Percentiles rank a stretch among this genome's conserved stretches.
phyloP scores from a whole-genome alignment of 202 grass and related monocot genomes.

The Elaeis oleifera region DNA sequence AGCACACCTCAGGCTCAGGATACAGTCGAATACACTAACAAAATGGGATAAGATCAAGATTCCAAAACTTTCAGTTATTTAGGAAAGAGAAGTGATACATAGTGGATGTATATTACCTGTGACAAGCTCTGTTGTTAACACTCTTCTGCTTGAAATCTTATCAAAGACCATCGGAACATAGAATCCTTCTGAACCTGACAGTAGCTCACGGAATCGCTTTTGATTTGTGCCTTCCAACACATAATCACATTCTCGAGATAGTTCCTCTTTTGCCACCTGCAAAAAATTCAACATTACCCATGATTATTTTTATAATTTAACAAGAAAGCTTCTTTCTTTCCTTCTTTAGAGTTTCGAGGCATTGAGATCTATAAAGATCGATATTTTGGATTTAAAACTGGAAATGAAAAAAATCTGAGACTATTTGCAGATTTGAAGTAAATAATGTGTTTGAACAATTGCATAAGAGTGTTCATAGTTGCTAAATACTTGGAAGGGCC shows the following conservation, averaged over 20 bases:
- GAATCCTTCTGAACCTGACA: constrained; percentile 56
- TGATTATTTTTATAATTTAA: constrained; percentile 10
- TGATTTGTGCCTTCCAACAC: constrained; percentile 79
- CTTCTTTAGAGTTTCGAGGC: too few relatives aligned
- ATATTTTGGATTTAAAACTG: too few relatives aligned
- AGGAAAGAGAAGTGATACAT: not conserved
- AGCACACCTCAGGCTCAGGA: too few relatives aligned
- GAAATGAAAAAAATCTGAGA: too few relatives aligned
- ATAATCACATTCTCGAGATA: constrained; percentile 93
- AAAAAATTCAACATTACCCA: constrained; percentile 9
- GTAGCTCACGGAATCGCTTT: constrained; percentile 65
- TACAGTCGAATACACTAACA: too few relatives aligned
- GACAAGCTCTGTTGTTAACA: constrained; percentile 73
- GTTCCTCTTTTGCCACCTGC: constrained; percentile 85
- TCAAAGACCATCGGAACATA: constrained; percentile 74
- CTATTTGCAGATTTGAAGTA: too few relatives aligned
- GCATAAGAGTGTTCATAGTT: too few relatives aligned
- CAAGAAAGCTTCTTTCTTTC: not conserved
- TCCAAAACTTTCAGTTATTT: not conserved
- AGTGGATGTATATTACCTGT: constrained; percentile 41
- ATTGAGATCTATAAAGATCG: too few relatives aligned
- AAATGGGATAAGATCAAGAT: too few relatives aligned
- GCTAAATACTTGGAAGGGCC: too few relatives aligned
- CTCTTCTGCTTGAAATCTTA: constrained; percentile 69
- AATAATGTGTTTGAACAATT: too few relatives aligned